phyloP scores from a whole-genome alignment of 2,329 filamentous ascomycete genomes.

The Ascochyta lentis region DNA sequence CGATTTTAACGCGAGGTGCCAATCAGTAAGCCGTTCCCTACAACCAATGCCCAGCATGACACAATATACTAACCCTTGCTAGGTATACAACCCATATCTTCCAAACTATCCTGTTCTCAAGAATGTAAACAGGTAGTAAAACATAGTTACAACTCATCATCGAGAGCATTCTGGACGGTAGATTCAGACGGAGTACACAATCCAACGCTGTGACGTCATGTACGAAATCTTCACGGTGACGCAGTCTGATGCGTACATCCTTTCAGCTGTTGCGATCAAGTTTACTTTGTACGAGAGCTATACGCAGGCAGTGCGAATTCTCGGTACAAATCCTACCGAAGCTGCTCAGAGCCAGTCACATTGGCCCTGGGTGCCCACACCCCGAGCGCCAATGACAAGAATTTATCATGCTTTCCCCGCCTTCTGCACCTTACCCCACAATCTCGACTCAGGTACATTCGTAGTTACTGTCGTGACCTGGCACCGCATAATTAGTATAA shows the following conservation, averaged over 20 bases:
- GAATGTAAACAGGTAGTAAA: constrained; percentile 7
- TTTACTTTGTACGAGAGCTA: too few species aligned
- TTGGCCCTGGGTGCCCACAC: not conserved
- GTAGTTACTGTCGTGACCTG: not conserved
- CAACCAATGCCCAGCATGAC: not conserved
- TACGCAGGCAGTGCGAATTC: too few species aligned
- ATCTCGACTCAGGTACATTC: not conserved
- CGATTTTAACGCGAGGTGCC: constrained; percentile 47
- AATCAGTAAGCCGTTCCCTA: constrained; percentile 27
- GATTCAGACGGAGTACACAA: too few species aligned
- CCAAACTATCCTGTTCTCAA: constrained; percentile 33
- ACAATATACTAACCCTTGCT: not conserved
- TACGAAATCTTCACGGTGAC: too few species aligned
- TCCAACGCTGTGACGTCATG: too few species aligned
- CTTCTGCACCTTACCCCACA: constrained; percentile 2
- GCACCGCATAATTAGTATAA: too few species aligned
- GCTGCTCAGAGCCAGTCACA: not conserved
- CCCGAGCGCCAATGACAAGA: not conserved
- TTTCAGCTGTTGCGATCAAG: too few species aligned
- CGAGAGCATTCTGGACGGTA: too few species aligned
- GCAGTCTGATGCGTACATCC: too few species aligned
- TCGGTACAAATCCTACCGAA: constrained; percentile 4
- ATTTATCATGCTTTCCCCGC: not conserved
- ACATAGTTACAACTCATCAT: too few species aligned
- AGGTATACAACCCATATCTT: constrained; percentile 31